These are phyloP conservation scores for Hyaloperonospora brassicae DNA, from an alignment of 352 stramenopile species.

Conservation along the genomic window DNA sequence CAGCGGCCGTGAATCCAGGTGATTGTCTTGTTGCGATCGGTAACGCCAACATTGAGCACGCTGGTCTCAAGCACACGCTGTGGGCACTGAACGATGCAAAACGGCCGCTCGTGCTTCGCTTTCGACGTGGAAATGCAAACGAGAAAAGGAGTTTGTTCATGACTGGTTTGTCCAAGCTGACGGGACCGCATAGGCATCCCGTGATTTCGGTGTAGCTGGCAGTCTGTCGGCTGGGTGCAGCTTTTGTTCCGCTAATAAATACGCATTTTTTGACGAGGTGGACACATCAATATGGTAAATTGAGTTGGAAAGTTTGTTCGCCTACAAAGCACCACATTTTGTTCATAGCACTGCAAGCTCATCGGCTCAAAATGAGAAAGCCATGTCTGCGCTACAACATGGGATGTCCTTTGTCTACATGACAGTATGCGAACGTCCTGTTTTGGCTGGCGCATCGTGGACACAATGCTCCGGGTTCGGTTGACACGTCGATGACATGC, in stretches of 20 bases:
- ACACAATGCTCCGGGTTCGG: constrained; percentile 37
- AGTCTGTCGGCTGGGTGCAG: constrained; percentile 1
- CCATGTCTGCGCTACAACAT: constrained; percentile 40
- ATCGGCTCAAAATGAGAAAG: neutral
- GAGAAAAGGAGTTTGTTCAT: constrained; percentile 75
- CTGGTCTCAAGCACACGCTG: constrained; percentile 76
- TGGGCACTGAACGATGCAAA: constrained; percentile 76
- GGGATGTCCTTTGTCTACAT: constrained; percentile 63
- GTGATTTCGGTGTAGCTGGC: constrained; percentile 41
- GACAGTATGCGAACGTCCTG: constrained; percentile 56
- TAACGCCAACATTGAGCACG: constrained; percentile 78
- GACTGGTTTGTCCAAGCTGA: constrained; percentile 29
- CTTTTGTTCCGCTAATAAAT: constrained; percentile 9
- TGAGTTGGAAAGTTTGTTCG: too few species aligned
- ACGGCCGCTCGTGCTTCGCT: constrained; percentile 67
- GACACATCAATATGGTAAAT: constrained; percentile 5
- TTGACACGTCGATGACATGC: constrained; percentile 66
- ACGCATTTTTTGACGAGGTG: constrained; percentile 13
- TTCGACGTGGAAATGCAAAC: constrained; percentile 67
- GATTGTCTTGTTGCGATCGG: constrained; percentile 77
- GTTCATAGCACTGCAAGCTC: constrained; percentile 1
- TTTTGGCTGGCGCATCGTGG: constrained; percentile 27
- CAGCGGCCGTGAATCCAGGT: constrained; percentile 66
- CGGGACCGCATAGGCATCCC: constrained; percentile 24
- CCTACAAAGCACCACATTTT: too few species aligned